Conservation (phyloP, 2,329 filamentous ascomycete genomes). For the Beauveria sp. region DNA sequence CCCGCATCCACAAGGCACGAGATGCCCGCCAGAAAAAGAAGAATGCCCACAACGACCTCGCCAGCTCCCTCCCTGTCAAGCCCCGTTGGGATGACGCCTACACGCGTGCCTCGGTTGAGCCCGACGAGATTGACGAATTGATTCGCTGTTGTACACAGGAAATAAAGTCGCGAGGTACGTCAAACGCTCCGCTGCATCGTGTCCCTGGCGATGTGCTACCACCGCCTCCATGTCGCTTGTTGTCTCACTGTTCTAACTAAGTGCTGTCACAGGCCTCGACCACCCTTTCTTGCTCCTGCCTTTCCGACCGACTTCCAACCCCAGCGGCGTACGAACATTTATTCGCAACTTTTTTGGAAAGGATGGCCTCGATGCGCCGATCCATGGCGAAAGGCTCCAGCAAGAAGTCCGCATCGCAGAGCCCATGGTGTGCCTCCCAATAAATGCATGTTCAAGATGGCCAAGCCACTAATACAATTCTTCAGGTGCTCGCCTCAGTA, state of each 20-base stretch:
- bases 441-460: constrained; percentile 13
- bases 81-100: constrained; percentile 85
- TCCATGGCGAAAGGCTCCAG: constrained; percentile 62
- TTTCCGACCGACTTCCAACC: constrained; percentile 87
- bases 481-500: constrained; percentile 81
- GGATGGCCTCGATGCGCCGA: constrained; percentile 53
- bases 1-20: constrained; percentile 48
- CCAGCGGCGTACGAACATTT: constrained; percentile 85
- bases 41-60: constrained; percentile 42
- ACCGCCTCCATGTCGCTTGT: not conserved
- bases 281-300: constrained; percentile 88
- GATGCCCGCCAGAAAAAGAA: constrained; percentile 62
- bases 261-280: constrained; percentile 60
- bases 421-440: constrained; percentile 61
- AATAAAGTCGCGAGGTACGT: constrained; percentile 83
- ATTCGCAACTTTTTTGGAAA: constrained; percentile 86
- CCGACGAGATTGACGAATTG: constrained; percentile 86
- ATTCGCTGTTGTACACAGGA: constrained; percentile 79
- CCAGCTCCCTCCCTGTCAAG: constrained; percentile 52
- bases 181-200: not conserved
- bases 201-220: constrained; percentile 14
- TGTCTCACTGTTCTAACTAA: not conserved
- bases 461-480: constrained; percentile 13
- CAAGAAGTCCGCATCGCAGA: constrained; percentile 90
- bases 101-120: constrained; percentile 70